Base-by-base conservation (phyloP, 139 green algal genomes). In the Raphidocelis subcapitata region DNA sequence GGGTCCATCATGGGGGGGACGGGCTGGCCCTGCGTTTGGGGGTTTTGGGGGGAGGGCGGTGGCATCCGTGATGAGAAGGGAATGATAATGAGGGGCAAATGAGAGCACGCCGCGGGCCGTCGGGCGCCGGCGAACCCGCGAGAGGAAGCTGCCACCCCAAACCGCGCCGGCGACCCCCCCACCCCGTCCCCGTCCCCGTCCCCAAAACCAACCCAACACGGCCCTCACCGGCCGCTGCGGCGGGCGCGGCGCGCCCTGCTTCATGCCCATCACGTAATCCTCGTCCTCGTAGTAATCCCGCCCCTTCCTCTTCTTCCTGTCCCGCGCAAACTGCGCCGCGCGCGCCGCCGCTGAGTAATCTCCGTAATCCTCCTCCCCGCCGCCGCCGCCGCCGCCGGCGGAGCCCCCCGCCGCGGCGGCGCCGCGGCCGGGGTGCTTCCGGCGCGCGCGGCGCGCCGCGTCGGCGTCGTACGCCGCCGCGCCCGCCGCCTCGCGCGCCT, bases 231-330 rank as follows among this genome's bases (percentile, higher is more conserved):
- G 12, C 8, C 41, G 41, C 8, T 20, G 41, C 12, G 41, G 41
- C 8, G 41, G 41, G 41, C 41, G 41, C 41, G 41, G 41, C n/a
- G 20, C 33, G 49, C 5, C 29, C 14, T 29, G 8, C 52, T 72
- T 72, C 59, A 60, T 26, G n/a, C 63, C 63, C 36, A 23, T 52
- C 33, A 66, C 52, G 29, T 78, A 78, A 18, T 78, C 72, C 1
- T 78, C 62, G 26, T 78, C 72, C 1, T 78, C 72, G 52, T 61
- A 57, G 5, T 78, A 49, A 12, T 12, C 8, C 8, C 41, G 41
- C 41, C 8, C 41, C 41, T 49, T 49, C 41, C 41, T 8, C 41
- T 49, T 49, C 41, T 49, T 49, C 41, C 41, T 49, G 41, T 49
- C 41, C 8, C 41, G 41, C 24, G 23, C 54, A 8, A 10, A 5